Evolutionary conservation across 306 rosid genomes (phyloP), one percentile per base, ranked within the genome.

Genomic region (Luffa acutangula): DNA sequence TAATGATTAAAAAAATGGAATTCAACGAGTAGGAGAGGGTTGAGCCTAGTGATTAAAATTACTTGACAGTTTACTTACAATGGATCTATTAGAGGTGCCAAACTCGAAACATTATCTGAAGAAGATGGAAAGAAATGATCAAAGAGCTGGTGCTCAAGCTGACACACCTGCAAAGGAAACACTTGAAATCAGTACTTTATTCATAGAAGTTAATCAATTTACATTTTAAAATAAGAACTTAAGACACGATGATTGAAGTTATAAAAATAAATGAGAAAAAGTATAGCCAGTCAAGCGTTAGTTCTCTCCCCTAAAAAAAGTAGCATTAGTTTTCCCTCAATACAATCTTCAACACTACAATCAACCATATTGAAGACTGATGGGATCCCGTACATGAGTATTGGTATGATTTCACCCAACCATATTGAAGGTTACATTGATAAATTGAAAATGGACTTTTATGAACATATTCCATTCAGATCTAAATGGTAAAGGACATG

Each of bases 121-220:
- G 98, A 95, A 84, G 88, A 87, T 51, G 98, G 99, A 81, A 96
- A 96, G 88, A 96, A 96, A 86, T 96, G 99, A 86, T 89, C 85
- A 80, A 96, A 96, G 79, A 93, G 91, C 81, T 93, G 99, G 82
- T 91, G 98, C 84, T 93, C 99, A 77, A 93, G 99, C 86, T 96
- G 99, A 89, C 99, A 96, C 85, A 89, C 99, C 99, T 95, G 89
- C 89, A 89, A 56, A 81, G 81, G 67, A 76, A 56, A 51, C 63
- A 76, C 42, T 37, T 14, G 45, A 34, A 60, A 57, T 37, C 64
- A 53, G 51, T 46, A 20, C 8, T 51, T 75, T 17, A 75, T 75
- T 13, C 31, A 12, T 14, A 75, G 59, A 9, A 75, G 46, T 36
- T 75, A n/a, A 52, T 51, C 57, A n/a, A 56, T 48, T 11, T 33